Base-by-base conservation (phyloP, 139 green algal species). In the Gonium pectorale region DNA sequence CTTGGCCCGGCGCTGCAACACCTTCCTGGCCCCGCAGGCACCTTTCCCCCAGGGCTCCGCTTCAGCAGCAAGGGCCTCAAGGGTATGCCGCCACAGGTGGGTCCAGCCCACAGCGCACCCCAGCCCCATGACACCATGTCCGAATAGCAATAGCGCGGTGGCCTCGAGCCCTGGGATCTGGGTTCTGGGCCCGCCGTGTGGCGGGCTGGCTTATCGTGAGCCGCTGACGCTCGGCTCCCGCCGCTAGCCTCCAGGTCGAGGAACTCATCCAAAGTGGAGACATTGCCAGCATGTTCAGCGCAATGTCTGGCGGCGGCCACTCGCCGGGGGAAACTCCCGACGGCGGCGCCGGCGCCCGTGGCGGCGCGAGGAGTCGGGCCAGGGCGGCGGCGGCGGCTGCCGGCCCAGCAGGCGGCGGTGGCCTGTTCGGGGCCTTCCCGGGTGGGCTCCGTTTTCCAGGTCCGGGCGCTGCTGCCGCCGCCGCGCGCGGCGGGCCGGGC, bases 31-130 rank as follows among this genome's bases (percentile, higher is more conserved):
- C 5, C 62, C 35, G 37, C 83, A 88, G 88, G 85, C 49, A 92
- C 88, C 8, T 94, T 94, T 46, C 91, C 91, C 0, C 52, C 80
- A 0, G 91, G 91, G 3, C 37, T 94, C 64, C 79, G 85, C 37
- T 94, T 92, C 83, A 82, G 79, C 72, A 79, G 40, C 40, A 85
- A 85, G 29, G 87, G 90, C 21, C 40, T 93, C 2, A 67, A 84
- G 49, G 81, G 80, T 1, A 86, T 93, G 59, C 85, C 85, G 5
- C 87, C 87, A 1, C 83, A 89, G 35, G 80, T 86, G 66, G 26
- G 69, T n/a, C n/a, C n/a, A n/a, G n/a, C n/a, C n/a, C n/a, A n/a
- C n/a, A n/a, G n/a, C n/a, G n/a, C n/a, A n/a, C n/a, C n/a, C n/a
- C n/a, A n/a, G n/a, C n/a, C n/a, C n/a, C n/a, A n/a, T n/a, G n/a